Conservation (phyloP, 169 alveolate genomes). For the Perkinsus marinus region DNA sequence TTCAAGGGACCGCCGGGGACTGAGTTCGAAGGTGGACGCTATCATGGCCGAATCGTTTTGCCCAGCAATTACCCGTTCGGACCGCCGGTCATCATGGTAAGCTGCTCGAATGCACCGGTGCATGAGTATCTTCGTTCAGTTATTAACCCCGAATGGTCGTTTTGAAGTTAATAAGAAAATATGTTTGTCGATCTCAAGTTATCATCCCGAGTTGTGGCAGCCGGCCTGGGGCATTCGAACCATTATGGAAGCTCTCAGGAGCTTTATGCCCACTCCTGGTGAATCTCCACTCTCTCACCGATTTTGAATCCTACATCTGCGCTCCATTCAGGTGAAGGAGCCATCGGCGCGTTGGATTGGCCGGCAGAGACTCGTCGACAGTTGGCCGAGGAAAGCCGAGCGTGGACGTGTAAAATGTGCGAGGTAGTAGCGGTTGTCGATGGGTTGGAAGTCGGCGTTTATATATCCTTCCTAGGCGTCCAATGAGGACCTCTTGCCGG, state of each 20-base stretch:
- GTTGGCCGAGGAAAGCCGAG: constrained; percentile 22
- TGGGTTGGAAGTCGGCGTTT: too few species aligned
- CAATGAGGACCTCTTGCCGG: not conserved
- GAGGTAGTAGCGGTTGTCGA: not conserved
- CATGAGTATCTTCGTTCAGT: not conserved
- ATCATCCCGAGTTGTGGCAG: constrained; percentile 81
- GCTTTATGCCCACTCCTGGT: constrained; percentile 66
- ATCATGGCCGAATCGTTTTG: constrained; percentile 74
- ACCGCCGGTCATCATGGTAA: constrained; percentile 71
- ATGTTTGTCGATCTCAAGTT: constrained; percentile 18
- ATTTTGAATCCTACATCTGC: not conserved
- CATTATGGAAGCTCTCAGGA: constrained; percentile 68
- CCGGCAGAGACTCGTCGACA: constrained; percentile 21
- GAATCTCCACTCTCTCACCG: not conserved
- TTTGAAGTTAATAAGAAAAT: constrained; percentile 65
- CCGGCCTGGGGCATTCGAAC: constrained; percentile 82
- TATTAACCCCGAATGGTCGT: constrained; percentile 75
- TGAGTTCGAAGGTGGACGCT: constrained; percentile 76
- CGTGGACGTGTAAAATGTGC: constrained; percentile 19
- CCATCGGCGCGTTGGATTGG: constrained; percentile 28
- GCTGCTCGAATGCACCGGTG: not conserved
- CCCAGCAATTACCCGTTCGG: constrained; percentile 75
- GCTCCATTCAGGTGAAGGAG: constrained; percentile 13
- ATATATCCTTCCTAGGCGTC: not conserved
- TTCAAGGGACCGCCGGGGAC: constrained; percentile 67